phyloP scores from a whole-genome alignment of 345 rosid species.

The Xanthoceras sorbifolium region DNA sequence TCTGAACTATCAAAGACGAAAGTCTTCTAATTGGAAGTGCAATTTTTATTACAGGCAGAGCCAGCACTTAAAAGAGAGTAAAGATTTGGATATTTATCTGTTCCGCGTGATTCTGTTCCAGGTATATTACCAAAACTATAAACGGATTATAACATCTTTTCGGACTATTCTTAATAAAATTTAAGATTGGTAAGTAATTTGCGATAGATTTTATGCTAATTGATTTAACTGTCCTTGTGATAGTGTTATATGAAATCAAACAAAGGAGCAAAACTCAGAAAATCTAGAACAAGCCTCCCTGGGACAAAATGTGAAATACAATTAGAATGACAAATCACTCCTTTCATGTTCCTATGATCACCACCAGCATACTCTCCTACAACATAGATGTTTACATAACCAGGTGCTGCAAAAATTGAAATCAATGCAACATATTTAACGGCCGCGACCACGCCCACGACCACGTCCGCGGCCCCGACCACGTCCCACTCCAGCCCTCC shows the following conservation, averaged over 20 bases:
- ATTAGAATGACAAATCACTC: conserved; percentile 15
- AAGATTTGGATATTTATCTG: not conserved
- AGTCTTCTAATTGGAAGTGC: not conserved
- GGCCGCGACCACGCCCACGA: conserved; percentile 59
- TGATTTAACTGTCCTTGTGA: not conserved
- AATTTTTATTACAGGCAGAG: not conserved
- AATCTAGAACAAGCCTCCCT: conserved; percentile 13
- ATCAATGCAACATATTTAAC: conserved; percentile 36
- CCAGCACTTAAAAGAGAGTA: too few species aligned
- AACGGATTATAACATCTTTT: not conserved
- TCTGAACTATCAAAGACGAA: not conserved
- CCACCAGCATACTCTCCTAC: conserved; percentile 27
- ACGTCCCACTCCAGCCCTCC: conserved; percentile 74
- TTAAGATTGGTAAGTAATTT: not conserved
- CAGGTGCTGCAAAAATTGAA: conserved; percentile 28
- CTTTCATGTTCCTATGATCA: conserved; percentile 17
- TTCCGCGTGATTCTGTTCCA: not conserved
- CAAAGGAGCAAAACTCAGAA: not conserved
- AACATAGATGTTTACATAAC: conserved; percentile 35
- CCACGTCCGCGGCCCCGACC: conserved; percentile 89
- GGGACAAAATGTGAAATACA: not conserved
- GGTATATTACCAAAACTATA: not conserved
- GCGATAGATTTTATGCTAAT: not conserved
- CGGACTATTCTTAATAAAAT: not conserved
- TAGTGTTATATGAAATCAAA: conserved; percentile 1